Percentiles rank a stretch among this genome's conserved stretches.
phyloP scores from a whole-genome alignment of 345 rosid species.

The thale cress (Arabidopsis thaliana) region TAIR10.1 NC_003076.8:8244001-8244500 shows the following conservation, averaged over 20 bases:
- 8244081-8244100: neutral
- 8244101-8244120: neutral
- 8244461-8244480: neutral
- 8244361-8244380: neutral
- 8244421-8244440: constrained; percentile 3
- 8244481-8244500: neutral
- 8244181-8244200: neutral
- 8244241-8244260: neutral
- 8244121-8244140: neutral
- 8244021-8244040: constrained; percentile 29
- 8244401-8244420: neutral
- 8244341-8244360: neutral
- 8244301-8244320: neutral
- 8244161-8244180: neutral
- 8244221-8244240: neutral
- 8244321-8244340: neutral
- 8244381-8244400: neutral
- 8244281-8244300: neutral
- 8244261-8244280: neutral
- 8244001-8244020: neutral
- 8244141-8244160: neutral
- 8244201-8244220: neutral
- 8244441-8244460: neutral
- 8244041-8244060: neutral
- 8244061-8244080: neutral